Evolutionary conservation across 225 moss, liverwort and hornwort genomes (phyloP).

Genomic region (Takakia lepidozioides): DNA sequence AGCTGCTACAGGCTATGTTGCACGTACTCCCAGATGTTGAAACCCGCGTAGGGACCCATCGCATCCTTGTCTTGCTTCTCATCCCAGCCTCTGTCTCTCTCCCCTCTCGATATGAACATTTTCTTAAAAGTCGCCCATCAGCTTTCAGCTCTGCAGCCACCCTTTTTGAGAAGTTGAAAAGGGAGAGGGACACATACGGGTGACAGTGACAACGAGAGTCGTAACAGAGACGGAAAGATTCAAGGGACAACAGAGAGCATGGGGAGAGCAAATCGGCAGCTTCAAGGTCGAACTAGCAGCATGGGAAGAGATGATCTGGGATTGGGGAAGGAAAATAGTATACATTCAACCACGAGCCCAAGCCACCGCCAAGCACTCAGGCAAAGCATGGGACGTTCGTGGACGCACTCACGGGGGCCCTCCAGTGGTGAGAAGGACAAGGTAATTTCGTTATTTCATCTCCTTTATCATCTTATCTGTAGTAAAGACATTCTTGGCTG

Average conservation of each 20-base stretch:
- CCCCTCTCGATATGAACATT: slow-evolving; percentile 40
- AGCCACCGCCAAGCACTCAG: slow-evolving; percentile 49
- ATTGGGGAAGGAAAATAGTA: slow-evolving; percentile 24
- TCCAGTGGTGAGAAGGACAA: too few species aligned
- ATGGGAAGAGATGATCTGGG: slow-evolving; percentile 42
- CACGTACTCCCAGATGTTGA: slow-evolving; percentile 80
- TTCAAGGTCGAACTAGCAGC: slow-evolving; percentile 20
- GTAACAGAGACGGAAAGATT: slow-evolving; percentile 32
- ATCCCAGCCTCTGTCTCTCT: slow-evolving; percentile 53
- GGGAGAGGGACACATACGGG: slow-evolving; percentile 44
- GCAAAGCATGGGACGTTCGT: slow-evolving; percentile 52
- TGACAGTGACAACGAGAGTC: slow-evolving; percentile 44
- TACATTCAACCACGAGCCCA: slow-evolving; percentile 34
- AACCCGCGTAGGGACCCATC: slow-evolving; percentile 72
- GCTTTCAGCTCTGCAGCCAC: slow-evolving; percentile 79
- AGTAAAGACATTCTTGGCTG: too few species aligned
- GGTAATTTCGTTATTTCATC: too few species aligned
- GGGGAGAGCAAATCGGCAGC: too few species aligned
- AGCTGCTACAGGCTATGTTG: slow-evolving; percentile 82
- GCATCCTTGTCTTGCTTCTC: slow-evolving; percentile 72
- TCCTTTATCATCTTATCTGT: too few species aligned
- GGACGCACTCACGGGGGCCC: slow-evolving; percentile 55
- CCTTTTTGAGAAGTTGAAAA: slow-evolving; percentile 71
- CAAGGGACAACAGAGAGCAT: slow-evolving; percentile 39
- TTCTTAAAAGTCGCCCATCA: too few species aligned